phyloP scores from a whole-genome alignment of 371 early-diverging fungal genomes.

The Blastocladiella emersonii region DNA sequence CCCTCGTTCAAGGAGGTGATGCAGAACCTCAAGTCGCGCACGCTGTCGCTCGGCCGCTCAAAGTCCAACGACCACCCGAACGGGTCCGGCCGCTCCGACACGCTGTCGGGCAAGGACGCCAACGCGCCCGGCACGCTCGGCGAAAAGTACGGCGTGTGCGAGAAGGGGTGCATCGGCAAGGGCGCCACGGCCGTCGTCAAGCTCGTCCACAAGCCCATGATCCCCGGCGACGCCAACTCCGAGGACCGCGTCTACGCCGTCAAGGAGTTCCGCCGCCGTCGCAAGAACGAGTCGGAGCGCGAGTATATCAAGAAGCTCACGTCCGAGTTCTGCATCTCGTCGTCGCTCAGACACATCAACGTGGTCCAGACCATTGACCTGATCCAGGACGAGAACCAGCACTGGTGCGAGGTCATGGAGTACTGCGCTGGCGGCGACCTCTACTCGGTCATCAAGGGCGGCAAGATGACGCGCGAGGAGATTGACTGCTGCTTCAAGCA shows the following conservation, averaged over 20 bases:
- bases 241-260: slow-evolving; percentile 67
- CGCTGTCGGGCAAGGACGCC: not conserved
- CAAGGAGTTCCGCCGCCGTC: slow-evolving; percentile 79
- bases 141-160: slow-evolving; percentile 65
- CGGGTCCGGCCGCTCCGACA: not conserved
- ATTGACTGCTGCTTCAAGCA: slow-evolving; percentile 27
- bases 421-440: slow-evolving; percentile 75
- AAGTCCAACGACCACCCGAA: not conserved
- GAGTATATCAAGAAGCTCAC: slow-evolving; percentile 79
- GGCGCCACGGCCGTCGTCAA: slow-evolving; percentile 87
- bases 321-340: slow-evolving; percentile 82
- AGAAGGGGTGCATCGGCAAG: slow-evolving; percentile 62
- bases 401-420: slow-evolving; percentile 88
- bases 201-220: slow-evolving; percentile 50
- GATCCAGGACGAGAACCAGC: slow-evolving; percentile 61
- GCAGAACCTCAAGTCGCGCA: not conserved
- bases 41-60: slow-evolving; percentile 3
- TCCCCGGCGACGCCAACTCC: slow-evolving; percentile 17
- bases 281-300: slow-evolving; percentile 67
- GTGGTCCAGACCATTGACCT: slow-evolving; percentile 83
- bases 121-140: not conserved
- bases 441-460: slow-evolving; percentile 54
- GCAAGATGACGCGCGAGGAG: slow-evolving; percentile 38
- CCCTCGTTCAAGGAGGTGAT: not conserved
- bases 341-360: slow-evolving; percentile 71